These are phyloP conservation scores for Aspergillus ostianus DNA, from an alignment of 495 filamentous ascomycete genomes.

Conservation along the genomic window DNA sequence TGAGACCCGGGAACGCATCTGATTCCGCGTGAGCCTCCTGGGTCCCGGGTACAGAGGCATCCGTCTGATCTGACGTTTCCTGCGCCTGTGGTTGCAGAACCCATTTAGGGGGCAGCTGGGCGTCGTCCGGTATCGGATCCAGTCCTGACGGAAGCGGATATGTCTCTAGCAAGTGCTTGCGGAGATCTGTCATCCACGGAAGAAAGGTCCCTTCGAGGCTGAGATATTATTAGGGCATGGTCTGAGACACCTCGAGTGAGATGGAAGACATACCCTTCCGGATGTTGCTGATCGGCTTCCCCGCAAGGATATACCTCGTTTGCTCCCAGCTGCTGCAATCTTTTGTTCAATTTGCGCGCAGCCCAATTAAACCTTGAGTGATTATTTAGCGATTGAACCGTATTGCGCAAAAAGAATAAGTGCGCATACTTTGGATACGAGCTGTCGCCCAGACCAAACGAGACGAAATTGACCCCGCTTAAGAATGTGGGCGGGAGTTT, in stretches of 20 bases:
- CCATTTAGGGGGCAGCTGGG: conserved; percentile 77
- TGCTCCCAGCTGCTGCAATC: conserved; percentile 83
- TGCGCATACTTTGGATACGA: conserved; percentile 77
- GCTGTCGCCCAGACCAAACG: conserved; percentile 91
- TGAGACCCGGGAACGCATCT: conserved; percentile 24
- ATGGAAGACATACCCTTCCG: conserved; percentile 68
- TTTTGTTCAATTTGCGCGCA: conserved; percentile 78
- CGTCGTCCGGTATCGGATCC: conserved; percentile 70
- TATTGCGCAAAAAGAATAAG: neutral
- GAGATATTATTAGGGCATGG: conserved; percentile 16
- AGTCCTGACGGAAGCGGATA: conserved; percentile 68
- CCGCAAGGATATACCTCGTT: conserved; percentile 71
- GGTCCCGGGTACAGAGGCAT: neutral
- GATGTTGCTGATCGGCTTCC: conserved; percentile 90
- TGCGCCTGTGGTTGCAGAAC: conserved; percentile 50
- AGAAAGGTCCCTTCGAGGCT: conserved; percentile 82
- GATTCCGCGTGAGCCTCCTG: conserved; percentile 5
- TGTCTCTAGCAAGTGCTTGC: conserved; percentile 57
- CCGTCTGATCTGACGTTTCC: neutral
- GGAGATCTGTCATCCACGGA: conserved; percentile 70
- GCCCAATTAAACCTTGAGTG: conserved; percentile 83
- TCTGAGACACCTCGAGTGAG: neutral
- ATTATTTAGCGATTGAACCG: conserved; percentile 16
- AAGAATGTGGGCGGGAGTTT: conserved; percentile 72
- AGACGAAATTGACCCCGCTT: conserved; percentile 64